Percentiles rank a stretch among this genome's conserved stretches.
These are phyloP conservation scores for Parietaria judaica DNA, from an alignment of 306 rosid species.

Conservation along the genomic window DNA sequence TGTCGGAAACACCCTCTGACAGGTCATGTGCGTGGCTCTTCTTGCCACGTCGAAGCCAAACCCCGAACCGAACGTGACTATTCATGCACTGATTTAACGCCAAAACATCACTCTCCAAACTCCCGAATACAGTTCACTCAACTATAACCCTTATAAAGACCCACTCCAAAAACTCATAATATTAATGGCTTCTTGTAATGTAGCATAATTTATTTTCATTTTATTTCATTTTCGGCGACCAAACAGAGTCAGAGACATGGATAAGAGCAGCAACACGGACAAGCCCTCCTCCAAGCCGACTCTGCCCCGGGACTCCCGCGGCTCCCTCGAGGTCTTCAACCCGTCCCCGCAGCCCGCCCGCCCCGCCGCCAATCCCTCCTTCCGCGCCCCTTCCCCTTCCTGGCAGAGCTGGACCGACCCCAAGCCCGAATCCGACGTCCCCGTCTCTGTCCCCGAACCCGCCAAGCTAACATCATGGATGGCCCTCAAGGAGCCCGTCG, in stretches of 20 bases:
- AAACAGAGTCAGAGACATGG: constrained; percentile 49
- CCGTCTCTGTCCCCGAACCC: constrained; percentile 15
- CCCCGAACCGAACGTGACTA: neutral
- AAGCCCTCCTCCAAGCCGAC: constrained; percentile 33
- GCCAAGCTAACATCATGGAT: constrained; percentile 57
- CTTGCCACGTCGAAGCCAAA: too few species aligned
- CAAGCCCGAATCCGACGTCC: constrained; percentile 9
- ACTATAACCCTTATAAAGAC: neutral
- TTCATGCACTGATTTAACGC: constrained; percentile 3
- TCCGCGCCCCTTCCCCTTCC: constrained; percentile 26
- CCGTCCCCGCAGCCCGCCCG: constrained; percentile 39
- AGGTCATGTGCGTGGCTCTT: neutral
- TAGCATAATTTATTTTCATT: neutral
- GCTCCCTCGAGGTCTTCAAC: constrained; percentile 87
- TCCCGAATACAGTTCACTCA: constrained; percentile 27
- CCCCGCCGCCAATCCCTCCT: constrained; percentile 23
- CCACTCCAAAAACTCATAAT: neutral
- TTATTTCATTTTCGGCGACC: neutral
- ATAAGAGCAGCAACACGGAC: constrained; percentile 21
- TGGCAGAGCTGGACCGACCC: constrained; percentile 48
- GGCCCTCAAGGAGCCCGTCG: constrained; percentile 53
- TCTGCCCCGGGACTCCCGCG: constrained; percentile 61
- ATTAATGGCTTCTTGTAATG: neutral
- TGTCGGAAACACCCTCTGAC: constrained; percentile 22
- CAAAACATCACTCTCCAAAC: constrained; percentile 25